Percentiles rank a stretch among this genome's conserved stretches.
phyloP scores from a whole-genome alignment of 331 rosid species.

The Malus hybrid region DNA sequence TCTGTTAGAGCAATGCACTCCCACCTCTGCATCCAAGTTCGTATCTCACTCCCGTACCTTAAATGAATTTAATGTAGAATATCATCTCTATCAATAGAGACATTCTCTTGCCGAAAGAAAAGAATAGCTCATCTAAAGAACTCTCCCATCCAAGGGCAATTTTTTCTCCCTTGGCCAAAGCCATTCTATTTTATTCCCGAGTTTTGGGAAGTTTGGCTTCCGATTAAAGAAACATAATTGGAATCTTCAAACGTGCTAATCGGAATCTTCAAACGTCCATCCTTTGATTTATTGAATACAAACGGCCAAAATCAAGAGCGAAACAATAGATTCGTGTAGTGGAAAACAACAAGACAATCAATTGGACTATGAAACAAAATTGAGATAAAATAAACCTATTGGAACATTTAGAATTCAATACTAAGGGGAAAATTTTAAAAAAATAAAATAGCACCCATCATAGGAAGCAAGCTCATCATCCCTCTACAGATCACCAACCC shows the following conservation, averaged over 20 bases:
- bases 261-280: no score
- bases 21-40: no score
- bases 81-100: not conserved
- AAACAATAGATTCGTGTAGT: not conserved
- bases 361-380: not conserved
- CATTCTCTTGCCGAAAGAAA: not conserved
- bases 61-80: not conserved
- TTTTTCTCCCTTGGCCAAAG: not conserved
- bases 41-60: no score
- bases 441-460: conserved; percentile 31
- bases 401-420: conserved; percentile 15
- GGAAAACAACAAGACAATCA: not conserved
- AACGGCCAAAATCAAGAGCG: not conserved
- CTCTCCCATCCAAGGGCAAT: not conserved
- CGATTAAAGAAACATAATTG: no score
- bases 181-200: not conserved
- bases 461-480: conserved; percentile 28
- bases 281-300: no score
- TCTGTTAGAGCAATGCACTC: not conserved
- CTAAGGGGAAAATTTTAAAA: conserved; percentile 5
- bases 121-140: not conserved
- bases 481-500: conserved; percentile 51
- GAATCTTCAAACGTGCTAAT: no score
- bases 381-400: conserved; percentile 4
- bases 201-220: not conserved